A percentile compares a stretch with the other conserved stretches of the same genome.
Conservation (phyloP, 225 moss, liverwort and hornwort species). For the Takakia lepidozioides region DNA sequence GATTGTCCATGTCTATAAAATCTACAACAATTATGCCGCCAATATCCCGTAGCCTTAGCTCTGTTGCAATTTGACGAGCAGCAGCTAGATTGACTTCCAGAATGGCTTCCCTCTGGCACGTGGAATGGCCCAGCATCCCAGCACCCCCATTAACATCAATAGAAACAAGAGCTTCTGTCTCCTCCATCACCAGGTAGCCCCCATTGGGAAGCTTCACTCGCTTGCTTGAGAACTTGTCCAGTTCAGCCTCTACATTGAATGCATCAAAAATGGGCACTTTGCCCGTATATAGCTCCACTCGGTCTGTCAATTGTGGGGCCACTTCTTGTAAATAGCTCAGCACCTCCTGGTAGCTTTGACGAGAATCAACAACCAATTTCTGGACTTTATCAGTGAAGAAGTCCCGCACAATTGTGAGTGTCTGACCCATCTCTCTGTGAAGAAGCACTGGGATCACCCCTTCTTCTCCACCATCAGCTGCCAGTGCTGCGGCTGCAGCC, state of each 20-base stretch:
- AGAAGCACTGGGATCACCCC: conserved; percentile 79
- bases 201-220: conserved; percentile 84
- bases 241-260: conserved; percentile 71
- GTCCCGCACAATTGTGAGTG: conserved; percentile 77
- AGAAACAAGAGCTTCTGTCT: conserved; percentile 94
- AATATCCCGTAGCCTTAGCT: conserved; percentile 79
- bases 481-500: conserved; percentile 64
- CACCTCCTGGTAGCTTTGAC: conserved; percentile 92
- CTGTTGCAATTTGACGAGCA: conserved; percentile 81
- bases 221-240: conserved; percentile 75
- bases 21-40: conserved; percentile 97
- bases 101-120: conserved; percentile 71
- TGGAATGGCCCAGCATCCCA: conserved; percentile 70
- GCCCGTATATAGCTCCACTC: conserved; percentile 82
- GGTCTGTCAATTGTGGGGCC: conserved; percentile 72
- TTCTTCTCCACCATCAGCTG: conserved; percentile 64
- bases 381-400: conserved; percentile 89
- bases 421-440: conserved; percentile 98
- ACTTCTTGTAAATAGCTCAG: conserved; percentile 86
- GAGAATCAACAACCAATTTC: conserved; percentile 84
- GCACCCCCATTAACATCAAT: conserved; percentile 95
- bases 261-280: conserved; percentile 83
- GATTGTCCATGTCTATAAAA: conserved; percentile 89
- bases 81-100: conserved; percentile 88
- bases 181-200: conserved; percentile 84